Percentiles rank a stretch among this genome's conserved stretches.
Conservation (phyloP, 768 basidiomycete species). For the Cytidiella melzeri region DNA sequence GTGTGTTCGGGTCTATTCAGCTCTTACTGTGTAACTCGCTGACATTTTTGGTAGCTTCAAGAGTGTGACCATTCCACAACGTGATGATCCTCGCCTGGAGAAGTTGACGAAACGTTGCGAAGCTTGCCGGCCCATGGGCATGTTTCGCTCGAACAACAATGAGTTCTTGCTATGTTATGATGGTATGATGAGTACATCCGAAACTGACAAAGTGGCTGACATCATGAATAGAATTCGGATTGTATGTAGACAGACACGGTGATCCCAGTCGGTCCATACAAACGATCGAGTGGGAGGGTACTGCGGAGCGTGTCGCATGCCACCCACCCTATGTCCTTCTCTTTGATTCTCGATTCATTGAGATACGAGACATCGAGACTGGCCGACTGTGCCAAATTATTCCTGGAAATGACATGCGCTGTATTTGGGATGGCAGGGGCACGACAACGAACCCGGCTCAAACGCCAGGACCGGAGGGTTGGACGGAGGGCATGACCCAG, state of each 20-base stretch:
- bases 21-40: not conserved
- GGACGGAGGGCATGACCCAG: conserved; percentile 49
- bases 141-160: conserved; percentile 83
- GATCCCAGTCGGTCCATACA: conserved; percentile 65
- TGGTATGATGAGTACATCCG: conserved; percentile 43
- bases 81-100: conserved; percentile 62
- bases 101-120: conserved; percentile 77
- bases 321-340: conserved; percentile 85
- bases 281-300: conserved; percentile 93
- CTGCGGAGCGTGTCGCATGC: conserved; percentile 81
- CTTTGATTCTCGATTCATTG: conserved; percentile 87
- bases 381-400: conserved; percentile 56
- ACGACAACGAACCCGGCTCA: conserved; percentile 21
- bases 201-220: too few species aligned
- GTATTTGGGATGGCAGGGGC: conserved; percentile 85
- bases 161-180: conserved; percentile 89
- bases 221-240: conserved; percentile 89
- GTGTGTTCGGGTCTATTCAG: conserved; percentile 40
- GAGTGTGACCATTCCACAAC: conserved; percentile 83
- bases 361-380: conserved; percentile 78
- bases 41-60: conserved; percentile 52
- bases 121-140: conserved; percentile 75
- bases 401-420: conserved; percentile 72
- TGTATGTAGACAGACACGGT: conserved; percentile 92
- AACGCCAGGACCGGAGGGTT: conserved; percentile 41